Percentiles rank a stretch among this genome's conserved stretches.
Conservation (phyloP, 2,329 filamentous ascomycete genomes). For the Phyllosticta citriasiana region DNA sequence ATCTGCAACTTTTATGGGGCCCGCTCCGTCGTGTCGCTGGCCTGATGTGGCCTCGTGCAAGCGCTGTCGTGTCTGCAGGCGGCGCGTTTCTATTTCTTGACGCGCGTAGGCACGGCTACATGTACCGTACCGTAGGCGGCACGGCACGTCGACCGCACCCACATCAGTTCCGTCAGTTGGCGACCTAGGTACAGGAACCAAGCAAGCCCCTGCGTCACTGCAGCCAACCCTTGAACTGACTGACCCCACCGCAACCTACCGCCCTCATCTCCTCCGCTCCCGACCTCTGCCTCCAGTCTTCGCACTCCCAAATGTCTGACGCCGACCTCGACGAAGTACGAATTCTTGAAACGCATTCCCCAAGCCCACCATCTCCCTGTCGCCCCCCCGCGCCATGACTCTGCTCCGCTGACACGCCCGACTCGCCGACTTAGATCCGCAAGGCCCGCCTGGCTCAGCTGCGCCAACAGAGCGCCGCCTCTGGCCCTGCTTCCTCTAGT, state of each 20-base stretch:
- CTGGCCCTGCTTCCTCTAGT: constrained; percentile 38
- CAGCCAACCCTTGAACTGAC: not conserved
- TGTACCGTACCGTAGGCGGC: no score
- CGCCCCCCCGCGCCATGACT: constrained; percentile 8
- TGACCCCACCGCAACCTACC: not conserved
- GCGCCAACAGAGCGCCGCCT: constrained; percentile 56
- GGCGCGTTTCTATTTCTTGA: no score
- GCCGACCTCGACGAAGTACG: constrained; percentile 54
- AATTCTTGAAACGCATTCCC: constrained; percentile 4
- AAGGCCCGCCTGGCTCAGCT: constrained; percentile 89
- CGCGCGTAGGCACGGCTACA: no score
- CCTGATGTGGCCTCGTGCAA: no score
- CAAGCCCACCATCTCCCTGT: not conserved
- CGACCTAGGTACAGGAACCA: no score
- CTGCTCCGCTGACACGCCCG: constrained; percentile 61
- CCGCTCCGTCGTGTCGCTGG: no score
- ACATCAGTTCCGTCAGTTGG: no score
- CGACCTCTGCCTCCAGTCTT: not conserved
- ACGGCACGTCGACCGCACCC: no score
- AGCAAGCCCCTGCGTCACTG: not conserved
- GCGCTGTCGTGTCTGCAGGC: no score
- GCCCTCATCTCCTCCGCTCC: not conserved
- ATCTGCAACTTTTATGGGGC: no score
- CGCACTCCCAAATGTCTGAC: constrained; percentile 45
- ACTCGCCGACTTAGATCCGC: constrained; percentile 73